Evolutionary conservation across 257 asterid genomes (phyloP).

Genomic region (Fraxinus excelsior): DNA sequence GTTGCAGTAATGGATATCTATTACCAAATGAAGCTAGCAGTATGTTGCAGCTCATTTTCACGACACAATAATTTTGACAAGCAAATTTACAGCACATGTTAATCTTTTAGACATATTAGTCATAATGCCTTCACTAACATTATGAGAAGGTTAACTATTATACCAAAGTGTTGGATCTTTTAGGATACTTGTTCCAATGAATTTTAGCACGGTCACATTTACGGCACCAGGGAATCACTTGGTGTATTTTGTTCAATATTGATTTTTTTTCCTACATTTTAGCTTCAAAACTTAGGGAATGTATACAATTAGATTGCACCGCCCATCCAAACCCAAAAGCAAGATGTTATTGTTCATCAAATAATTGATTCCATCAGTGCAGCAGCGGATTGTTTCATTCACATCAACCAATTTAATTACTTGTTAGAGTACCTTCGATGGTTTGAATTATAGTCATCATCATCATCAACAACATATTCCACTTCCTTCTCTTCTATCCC

Average conservation of each 20-base stretch:
- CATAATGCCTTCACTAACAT: too few species aligned
- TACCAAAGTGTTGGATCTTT: background rate
- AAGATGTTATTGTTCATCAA: background rate
- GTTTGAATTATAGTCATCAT: slow-evolving; percentile 28
- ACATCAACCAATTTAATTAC: too few species aligned
- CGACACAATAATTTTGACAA: too few species aligned
- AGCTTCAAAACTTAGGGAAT: background rate
- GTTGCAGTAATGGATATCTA: too few species aligned
- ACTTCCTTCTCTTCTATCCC: slow-evolving; percentile 35
- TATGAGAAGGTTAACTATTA: too few species aligned
- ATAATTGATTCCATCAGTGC: background rate
- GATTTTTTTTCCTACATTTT: background rate
- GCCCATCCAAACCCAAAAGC: background rate
- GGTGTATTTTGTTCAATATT: background rate
- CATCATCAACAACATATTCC: slow-evolving; percentile 33
- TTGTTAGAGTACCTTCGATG: slow-evolving; percentile 36
- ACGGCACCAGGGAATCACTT: background rate
- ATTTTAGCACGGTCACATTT: background rate
- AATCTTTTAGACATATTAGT: too few species aligned
- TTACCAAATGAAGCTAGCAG: too few species aligned
- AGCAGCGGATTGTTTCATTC: too few species aligned
- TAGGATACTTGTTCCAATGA: background rate
- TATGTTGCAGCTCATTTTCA: too few species aligned
- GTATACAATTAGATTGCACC: background rate
- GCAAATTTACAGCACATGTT: too few species aligned